Percentiles rank a stretch among this genome's conserved stretches.
These are phyloP conservation scores for Hippophae tibetana DNA, from an alignment of 306 rosid genomes.

Conservation along the genomic window DNA sequence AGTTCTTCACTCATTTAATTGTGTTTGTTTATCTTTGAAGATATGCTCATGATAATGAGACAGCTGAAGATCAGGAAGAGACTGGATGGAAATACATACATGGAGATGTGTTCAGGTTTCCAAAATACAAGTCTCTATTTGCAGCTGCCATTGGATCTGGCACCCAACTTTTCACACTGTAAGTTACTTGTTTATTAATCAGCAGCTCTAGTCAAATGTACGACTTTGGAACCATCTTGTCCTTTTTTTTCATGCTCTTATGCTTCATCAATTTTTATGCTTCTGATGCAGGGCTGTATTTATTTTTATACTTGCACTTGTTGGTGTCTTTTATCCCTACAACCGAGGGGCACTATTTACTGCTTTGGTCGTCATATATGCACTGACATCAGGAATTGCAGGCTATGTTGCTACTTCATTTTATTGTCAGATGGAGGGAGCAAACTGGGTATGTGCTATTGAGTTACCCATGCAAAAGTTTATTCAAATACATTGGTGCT, in stretches of 20 bases:
- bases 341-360: constrained; percentile 95
- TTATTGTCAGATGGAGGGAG: constrained; percentile 90
- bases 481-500: constrained; percentile 4
- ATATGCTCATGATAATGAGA: constrained; percentile 96
- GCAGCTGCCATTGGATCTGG: constrained; percentile 96
- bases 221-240: constrained; percentile 1
- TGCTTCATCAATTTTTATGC: constrained; percentile 8
- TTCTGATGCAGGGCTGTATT: constrained; percentile 63
- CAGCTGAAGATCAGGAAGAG: constrained; percentile 97
- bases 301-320: constrained; percentile 83
- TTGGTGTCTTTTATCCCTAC: constrained; percentile 94
- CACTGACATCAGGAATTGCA: constrained; percentile 94
- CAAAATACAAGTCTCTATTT: constrained; percentile 69
- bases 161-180: constrained; percentile 87
- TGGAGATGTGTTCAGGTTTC: constrained; percentile 94
- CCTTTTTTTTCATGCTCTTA: neutral
- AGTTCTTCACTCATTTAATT: neutral
- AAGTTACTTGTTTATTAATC: constrained; percentile 26
- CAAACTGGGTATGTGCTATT: constrained; percentile 65
- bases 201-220: neutral
- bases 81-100: constrained; percentile 98
- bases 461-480: neutral
- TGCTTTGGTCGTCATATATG: constrained; percentile 85
- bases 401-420: constrained; percentile 85
- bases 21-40: constrained; percentile 21